phyloP scores from a whole-genome alignment of 2,329 filamentous ascomycete species.

The Calonectria pseudoreteaudii region DNA sequence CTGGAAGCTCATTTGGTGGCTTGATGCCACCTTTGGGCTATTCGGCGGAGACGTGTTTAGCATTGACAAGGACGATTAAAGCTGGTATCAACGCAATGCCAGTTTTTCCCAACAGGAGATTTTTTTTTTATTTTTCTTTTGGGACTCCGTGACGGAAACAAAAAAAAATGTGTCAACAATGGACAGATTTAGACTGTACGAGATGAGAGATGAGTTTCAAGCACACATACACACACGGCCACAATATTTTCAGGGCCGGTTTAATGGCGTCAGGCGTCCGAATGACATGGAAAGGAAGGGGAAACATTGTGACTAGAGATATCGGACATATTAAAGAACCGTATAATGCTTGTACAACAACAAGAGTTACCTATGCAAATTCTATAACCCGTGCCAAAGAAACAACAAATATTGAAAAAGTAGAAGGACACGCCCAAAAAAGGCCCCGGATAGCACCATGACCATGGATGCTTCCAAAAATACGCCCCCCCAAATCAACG shows the following conservation, averaged over 20 bases:
- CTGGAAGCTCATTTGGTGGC: conserved; percentile 75
- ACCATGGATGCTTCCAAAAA: conserved; percentile 34
- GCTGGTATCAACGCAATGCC: not conserved
- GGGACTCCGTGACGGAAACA: not conserved
- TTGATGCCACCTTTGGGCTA: conserved; percentile 68
- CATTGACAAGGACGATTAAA: conserved; percentile 69
- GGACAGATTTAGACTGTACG: conserved; percentile 35
- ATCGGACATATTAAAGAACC: conserved; percentile 30
- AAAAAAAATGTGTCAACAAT: not conserved
- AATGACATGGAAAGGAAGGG: conserved; percentile 23
- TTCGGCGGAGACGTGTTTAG: conserved; percentile 70
- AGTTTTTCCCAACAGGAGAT: not conserved
- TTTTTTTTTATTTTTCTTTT: not conserved
- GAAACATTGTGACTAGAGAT: conserved; percentile 31
- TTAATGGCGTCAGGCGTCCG: conserved; percentile 42
- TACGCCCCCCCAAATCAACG: conserved; percentile 29
- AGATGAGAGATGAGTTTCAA: conserved; percentile 39
- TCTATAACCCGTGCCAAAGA: conserved; percentile 6
- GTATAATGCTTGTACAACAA: conserved; percentile 40
- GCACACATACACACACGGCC: not conserved
- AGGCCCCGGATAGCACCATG: conserved; percentile 18
- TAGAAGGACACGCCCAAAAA: no score
- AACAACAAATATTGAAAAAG: not conserved
- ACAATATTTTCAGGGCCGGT: conserved; percentile 31
- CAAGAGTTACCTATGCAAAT: conserved; percentile 22